Evolutionary conservation across 768 basidiomycete species (phyloP).

Genomic region (Lentinus brumalis): DNA sequence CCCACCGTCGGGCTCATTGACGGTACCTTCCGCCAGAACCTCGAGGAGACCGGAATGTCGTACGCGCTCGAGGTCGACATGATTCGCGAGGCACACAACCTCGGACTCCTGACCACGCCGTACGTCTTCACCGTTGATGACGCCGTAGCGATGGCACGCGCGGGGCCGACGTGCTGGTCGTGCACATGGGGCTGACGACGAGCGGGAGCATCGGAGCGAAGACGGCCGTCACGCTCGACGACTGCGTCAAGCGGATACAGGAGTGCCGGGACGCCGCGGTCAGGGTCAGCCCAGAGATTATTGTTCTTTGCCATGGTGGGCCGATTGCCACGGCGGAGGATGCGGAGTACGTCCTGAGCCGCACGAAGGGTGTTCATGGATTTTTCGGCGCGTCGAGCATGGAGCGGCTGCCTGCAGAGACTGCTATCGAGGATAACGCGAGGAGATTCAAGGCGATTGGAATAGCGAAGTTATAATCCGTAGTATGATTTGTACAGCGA

Average conservation of each 20-base stretch:
- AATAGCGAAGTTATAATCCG: background rate
- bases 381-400: conserved; percentile 25
- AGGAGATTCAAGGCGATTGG: conserved; percentile 17
- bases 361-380: conserved; percentile 22
- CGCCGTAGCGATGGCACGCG: conserved; percentile 21
- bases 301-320: conserved; percentile 23
- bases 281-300: conserved; percentile 14
- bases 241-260: conserved; percentile 20
- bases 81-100: conserved; percentile 20
- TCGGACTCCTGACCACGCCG: conserved; percentile 22
- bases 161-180: conserved; percentile 23
- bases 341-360: conserved; percentile 16
- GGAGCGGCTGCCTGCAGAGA: conserved; percentile 22
- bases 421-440: conserved; percentile 20
- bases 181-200: conserved; percentile 25
- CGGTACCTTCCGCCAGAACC: conserved; percentile 23
- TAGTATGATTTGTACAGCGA: background rate
- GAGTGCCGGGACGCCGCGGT: conserved; percentile 23
- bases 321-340: conserved; percentile 22
- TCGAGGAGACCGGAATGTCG: conserved; percentile 27
- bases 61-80: conserved; percentile 24
- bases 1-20: conserved; percentile 25
- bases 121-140: conserved; percentile 20
- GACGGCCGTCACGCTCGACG: conserved; percentile 22
- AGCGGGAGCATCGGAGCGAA: conserved; percentile 23